These are phyloP conservation scores for Diospyros lotus DNA, from an alignment of 148 eudicot species.

Conservation along the genomic window DNA sequence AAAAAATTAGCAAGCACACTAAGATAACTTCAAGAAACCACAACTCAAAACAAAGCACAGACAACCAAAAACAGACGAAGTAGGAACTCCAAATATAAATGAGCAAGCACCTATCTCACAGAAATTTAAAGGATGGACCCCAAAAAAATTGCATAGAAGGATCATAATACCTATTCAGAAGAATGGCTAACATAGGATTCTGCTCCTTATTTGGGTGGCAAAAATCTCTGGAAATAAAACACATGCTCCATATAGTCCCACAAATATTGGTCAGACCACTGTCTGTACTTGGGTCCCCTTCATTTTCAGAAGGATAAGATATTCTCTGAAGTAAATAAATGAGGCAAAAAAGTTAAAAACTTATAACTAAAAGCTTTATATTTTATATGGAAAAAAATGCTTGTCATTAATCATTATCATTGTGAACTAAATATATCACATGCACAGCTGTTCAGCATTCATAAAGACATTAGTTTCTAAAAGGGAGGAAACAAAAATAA, in stretches of 20 bases:
- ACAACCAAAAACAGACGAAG: neutral
- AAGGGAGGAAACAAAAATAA: neutral
- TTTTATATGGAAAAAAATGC: neutral
- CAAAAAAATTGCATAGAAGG: conserved; percentile 3
- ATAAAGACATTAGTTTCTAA: neutral
- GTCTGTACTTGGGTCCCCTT: conserved; percentile 31
- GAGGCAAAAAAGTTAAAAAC: conserved; percentile 3
- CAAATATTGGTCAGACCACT: conserved; percentile 33
- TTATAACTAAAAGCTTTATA: neutral
- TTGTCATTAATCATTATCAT: neutral
- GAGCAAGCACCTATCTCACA: neutral
- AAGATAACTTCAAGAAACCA: conserved; percentile 7
- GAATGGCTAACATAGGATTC: conserved; percentile 68
- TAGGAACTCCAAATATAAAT: neutral
- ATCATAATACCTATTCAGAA: conserved; percentile 68
- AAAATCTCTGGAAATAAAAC: conserved; percentile 68
- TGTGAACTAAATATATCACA: neutral
- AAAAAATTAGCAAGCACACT: neutral
- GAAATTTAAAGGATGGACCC: neutral
- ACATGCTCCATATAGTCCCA: conserved; percentile 99
- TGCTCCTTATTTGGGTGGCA: conserved; percentile 44
- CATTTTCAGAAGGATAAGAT: conserved; percentile 60
- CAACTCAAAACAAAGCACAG: neutral
- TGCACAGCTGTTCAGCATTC: neutral
- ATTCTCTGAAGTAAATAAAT: conserved; percentile 41